Evolutionary conservation across 257 asterid species (phyloP).

Genomic region (Gentiana straminea): DNA sequence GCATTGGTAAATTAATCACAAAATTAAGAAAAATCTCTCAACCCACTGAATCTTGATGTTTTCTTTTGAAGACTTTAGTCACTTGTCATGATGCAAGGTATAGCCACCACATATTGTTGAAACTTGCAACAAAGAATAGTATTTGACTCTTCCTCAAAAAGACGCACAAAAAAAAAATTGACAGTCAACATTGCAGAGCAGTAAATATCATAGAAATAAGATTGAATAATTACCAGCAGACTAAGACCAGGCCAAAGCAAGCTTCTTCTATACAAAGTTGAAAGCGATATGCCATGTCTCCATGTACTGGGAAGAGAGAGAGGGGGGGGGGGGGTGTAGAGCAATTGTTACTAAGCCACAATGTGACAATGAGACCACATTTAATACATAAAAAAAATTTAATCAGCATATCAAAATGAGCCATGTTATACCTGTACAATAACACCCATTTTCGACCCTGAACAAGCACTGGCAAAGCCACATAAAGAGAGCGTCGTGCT

Average conservation of each 20-base stretch:
- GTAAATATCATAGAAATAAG: background rate
- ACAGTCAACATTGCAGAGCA: background rate
- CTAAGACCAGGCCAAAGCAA: constrained; percentile 85
- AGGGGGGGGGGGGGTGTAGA: constrained; percentile 7
- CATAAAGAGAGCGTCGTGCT: constrained; percentile 46
- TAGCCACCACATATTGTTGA: too few species aligned
- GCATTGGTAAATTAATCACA: too few species aligned
- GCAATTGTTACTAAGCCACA: constrained; percentile 1
- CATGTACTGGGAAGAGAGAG: constrained; percentile 55
- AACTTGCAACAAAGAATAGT: too few species aligned
- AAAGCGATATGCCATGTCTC: constrained; percentile 92
- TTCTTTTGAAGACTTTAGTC: too few species aligned
- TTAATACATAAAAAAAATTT: background rate
- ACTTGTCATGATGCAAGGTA: too few species aligned
- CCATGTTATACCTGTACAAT: constrained; percentile 52
- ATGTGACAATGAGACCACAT: background rate
- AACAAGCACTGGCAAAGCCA: constrained; percentile 64
- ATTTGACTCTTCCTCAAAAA: too few species aligned
- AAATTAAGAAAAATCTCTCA: too few species aligned
- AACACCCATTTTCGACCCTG: constrained; percentile 86
- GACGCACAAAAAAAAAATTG: background rate
- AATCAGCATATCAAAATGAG: constrained; percentile 6
- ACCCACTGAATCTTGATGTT: too few species aligned
- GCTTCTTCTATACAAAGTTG: constrained; percentile 88
- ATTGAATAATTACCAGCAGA: constrained; percentile 53